Evolutionary conservation across 2,329 filamentous ascomycete genomes (phyloP).

Genomic region (Fusarium xylarioides): DNA sequence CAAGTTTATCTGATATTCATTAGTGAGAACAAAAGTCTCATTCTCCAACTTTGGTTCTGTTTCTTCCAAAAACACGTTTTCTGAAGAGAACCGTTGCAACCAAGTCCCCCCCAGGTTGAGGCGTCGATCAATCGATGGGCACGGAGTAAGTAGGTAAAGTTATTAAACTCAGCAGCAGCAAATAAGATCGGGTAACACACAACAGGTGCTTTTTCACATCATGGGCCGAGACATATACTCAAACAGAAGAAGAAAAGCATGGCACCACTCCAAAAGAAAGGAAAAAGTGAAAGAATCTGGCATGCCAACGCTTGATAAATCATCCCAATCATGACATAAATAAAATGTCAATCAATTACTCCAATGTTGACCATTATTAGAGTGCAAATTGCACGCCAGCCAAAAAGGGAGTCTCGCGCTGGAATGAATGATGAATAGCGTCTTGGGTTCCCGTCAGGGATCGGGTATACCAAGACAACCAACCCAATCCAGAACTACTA

Average conservation of each 20-base stretch:
- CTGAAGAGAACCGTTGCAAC: background rate
- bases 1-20: background rate
- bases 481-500: background rate
- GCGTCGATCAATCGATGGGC: slow-evolving; percentile 5
- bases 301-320: background rate
- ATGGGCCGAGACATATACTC: slow-evolving; percentile 17
- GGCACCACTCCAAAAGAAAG: background rate
- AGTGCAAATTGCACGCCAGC: slow-evolving; percentile 25
- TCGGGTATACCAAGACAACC: slow-evolving; percentile 7
- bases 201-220: slow-evolving; percentile 9
- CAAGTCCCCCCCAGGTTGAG: background rate
- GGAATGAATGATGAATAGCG: slow-evolving; percentile 26
- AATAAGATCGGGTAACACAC: slow-evolving; percentile 5
- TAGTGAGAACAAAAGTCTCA: background rate
- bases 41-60: background rate
- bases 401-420: slow-evolving; percentile 15
- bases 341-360: slow-evolving; percentile 16
- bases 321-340: background rate
- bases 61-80: background rate
- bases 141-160: background rate
- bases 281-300: background rate
- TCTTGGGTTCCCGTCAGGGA: slow-evolving; percentile 8
- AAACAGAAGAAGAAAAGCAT: slow-evolving; percentile 5
- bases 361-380: slow-evolving; percentile 1
- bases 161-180: slow-evolving; percentile 3